Conservation (phyloP, 495 filamentous ascomycete species). For the Filosporella fistucella region DNA sequence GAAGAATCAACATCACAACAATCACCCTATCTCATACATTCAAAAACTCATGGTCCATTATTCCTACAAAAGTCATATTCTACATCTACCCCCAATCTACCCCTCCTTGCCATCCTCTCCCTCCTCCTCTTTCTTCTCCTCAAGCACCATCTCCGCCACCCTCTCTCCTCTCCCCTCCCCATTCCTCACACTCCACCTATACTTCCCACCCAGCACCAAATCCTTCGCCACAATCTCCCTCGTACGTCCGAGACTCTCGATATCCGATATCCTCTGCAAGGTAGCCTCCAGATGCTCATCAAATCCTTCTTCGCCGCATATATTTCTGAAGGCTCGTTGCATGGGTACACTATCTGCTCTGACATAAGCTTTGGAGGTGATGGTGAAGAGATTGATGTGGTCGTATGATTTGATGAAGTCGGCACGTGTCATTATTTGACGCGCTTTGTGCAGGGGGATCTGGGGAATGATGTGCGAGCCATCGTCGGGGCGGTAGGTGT, state of each 20-base stretch:
- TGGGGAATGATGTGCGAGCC: constrained; percentile 75
- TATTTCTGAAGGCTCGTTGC: constrained; percentile 84
- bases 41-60: too few relatives aligned
- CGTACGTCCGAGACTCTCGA: constrained; percentile 89
- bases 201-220: constrained; percentile 68
- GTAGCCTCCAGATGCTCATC: constrained; percentile 78
- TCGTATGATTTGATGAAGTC: constrained; percentile 94
- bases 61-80: too few relatives aligned
- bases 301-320: constrained; percentile 70
- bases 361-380: constrained; percentile 81
- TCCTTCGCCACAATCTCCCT: constrained; percentile 88
- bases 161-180: constrained; percentile 28
- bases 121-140: constrained; percentile 26
- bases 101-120: constrained; percentile 4
- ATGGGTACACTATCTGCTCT: constrained; percentile 94
- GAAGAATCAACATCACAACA: too few relatives aligned
- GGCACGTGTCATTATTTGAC: constrained; percentile 89
- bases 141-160: constrained; percentile 23
- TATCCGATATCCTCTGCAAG: constrained; percentile 75
- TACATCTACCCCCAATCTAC: not conserved
- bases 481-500: constrained; percentile 54
- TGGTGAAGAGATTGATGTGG: constrained; percentile 91
- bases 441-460: constrained; percentile 77
- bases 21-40: too few relatives aligned
- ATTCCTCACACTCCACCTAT: constrained; percentile 58